Conservation (phyloP, 2,329 filamentous ascomycete species). For the Dactylonectria macrodidyma region DNA sequence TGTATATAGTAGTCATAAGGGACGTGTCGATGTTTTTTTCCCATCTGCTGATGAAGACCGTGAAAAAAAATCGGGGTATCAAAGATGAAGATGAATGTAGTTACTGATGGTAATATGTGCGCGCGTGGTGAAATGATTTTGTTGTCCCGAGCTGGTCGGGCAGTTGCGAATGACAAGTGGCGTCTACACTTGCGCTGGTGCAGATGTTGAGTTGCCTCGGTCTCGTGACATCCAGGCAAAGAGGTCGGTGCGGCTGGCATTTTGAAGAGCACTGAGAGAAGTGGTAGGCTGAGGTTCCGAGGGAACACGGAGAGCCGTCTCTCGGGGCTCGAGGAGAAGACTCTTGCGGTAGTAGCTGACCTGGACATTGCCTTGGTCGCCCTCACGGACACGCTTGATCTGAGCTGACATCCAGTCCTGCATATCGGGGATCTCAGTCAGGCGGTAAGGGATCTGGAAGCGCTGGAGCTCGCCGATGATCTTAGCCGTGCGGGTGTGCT, state of each 20-base stretch:
- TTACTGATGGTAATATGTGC: constrained; percentile 51
- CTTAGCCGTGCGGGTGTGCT: constrained; percentile 93
- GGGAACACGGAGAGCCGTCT: constrained; percentile 57
- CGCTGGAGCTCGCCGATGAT: constrained; percentile 96
- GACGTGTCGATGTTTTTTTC: constrained; percentile 48
- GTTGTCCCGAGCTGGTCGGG: constrained; percentile 17
- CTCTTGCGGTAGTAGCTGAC: constrained; percentile 84
- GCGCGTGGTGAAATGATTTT: constrained; percentile 32
- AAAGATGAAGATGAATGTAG: constrained; percentile 55
- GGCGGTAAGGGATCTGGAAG: constrained; percentile 93
- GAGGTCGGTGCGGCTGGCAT: constrained; percentile 57
- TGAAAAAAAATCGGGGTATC: constrained; percentile 53
- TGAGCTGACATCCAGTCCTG: constrained; percentile 94
- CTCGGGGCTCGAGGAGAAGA: constrained; percentile 84
- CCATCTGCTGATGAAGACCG: constrained; percentile 46
- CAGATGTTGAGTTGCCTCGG: constrained; percentile 53
- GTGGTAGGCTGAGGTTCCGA: constrained; percentile 48
- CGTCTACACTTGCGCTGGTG: constrained; percentile 45
- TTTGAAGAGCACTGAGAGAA: constrained; percentile 44
- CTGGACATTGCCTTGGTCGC: constrained; percentile 70
- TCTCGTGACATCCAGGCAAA: constrained; percentile 69
- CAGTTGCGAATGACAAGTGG: constrained; percentile 1
- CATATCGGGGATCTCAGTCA: constrained; percentile 87
- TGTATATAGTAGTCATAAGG: constrained; percentile 50
- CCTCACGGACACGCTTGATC: constrained; percentile 80